Conservation (phyloP, 2,329 filamentous ascomycete genomes). For the Fusarium staphyleae region DNA sequence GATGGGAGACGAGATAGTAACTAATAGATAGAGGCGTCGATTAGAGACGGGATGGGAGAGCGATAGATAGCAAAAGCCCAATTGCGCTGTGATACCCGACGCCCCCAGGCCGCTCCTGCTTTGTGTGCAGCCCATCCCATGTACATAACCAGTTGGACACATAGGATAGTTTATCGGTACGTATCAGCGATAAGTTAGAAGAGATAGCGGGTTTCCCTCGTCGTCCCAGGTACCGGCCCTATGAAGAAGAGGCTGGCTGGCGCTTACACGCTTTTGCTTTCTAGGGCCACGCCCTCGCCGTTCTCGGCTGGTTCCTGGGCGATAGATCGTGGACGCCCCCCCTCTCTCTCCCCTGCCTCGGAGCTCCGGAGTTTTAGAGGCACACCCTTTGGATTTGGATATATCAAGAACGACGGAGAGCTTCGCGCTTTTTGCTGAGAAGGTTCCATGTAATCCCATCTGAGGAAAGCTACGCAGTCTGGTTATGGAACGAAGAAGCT, state of each 20-base stretch:
- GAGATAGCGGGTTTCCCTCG: slow-evolving; percentile 32
- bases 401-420: too few relatives aligned
- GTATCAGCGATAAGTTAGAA: slow-evolving; percentile 34
- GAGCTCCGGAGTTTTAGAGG: too few relatives aligned
- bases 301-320: slow-evolving; percentile 36
- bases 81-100: slow-evolving; percentile 4
- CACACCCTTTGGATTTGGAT: too few relatives aligned
- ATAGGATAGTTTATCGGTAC: slow-evolving; percentile 42
- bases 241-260: too few relatives aligned
- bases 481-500: too few relatives aligned
- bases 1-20: background rate
- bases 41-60: slow-evolving; percentile 25
- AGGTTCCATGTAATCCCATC: too few relatives aligned
- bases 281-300: slow-evolving; percentile 30
- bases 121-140: slow-evolving; percentile 15
- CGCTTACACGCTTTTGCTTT: slow-evolving; percentile 19
- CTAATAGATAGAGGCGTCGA: slow-evolving; percentile 4
- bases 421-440: too few relatives aligned
- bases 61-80: slow-evolving; percentile 6
- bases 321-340: slow-evolving; percentile 8
- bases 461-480: too few relatives aligned
- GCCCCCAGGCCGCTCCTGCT: background rate
- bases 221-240: slow-evolving; percentile 35
- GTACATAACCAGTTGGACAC: slow-evolving; percentile 40
- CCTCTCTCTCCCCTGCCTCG: background rate